phyloP scores from a whole-genome alignment of 2,329 filamentous ascomycete species.

The Ploettnerulaceae sp. region DNA sequence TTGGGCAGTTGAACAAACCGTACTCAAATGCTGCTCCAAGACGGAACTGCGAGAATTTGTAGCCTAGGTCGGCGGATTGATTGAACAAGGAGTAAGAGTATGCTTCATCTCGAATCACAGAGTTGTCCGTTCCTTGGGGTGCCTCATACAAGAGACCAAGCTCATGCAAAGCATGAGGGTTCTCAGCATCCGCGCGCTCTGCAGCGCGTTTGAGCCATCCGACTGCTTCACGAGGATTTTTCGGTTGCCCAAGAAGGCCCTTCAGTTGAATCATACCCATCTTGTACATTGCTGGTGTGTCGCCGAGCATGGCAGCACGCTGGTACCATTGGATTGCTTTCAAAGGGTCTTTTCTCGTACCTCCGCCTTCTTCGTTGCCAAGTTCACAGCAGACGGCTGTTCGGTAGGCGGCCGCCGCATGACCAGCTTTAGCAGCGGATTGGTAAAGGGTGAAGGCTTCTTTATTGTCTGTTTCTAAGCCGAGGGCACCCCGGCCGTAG shows the following conservation, averaged over 20 bases:
- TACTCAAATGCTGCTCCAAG: constrained; percentile 88
- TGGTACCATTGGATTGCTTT: constrained; percentile 99
- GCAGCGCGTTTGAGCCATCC: constrained; percentile 91
- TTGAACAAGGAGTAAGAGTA: constrained; percentile 80
- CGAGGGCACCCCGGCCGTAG: constrained; percentile 75
- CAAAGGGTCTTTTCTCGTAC: constrained; percentile 81
- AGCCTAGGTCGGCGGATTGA: constrained; percentile 81
- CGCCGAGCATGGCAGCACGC: constrained; percentile 81
- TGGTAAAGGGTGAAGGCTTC: constrained; percentile 94
- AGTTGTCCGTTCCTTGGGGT: constrained; percentile 49
- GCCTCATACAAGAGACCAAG: constrained; percentile 62
- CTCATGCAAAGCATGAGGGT: constrained; percentile 93
- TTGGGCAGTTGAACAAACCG: constrained; percentile 72
- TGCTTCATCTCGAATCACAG: constrained; percentile 72
- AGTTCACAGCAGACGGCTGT: constrained; percentile 98
- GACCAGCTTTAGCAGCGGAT: constrained; percentile 83
- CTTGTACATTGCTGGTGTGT: constrained; percentile 96
- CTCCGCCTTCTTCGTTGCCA: constrained; percentile 88
- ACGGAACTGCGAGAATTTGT: constrained; percentile 91
- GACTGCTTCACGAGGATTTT: constrained; percentile 79
- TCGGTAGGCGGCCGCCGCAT: constrained; percentile 83
- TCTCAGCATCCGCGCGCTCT: constrained; percentile 80
- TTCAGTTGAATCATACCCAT: constrained; percentile 95
- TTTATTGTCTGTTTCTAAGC: constrained; percentile 76
- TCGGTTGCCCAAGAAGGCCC: constrained; percentile 81